Evolutionary conservation across 2,329 filamentous ascomycete genomes (phyloP).

Genomic region (Reticulascus tulasneorum): DNA sequence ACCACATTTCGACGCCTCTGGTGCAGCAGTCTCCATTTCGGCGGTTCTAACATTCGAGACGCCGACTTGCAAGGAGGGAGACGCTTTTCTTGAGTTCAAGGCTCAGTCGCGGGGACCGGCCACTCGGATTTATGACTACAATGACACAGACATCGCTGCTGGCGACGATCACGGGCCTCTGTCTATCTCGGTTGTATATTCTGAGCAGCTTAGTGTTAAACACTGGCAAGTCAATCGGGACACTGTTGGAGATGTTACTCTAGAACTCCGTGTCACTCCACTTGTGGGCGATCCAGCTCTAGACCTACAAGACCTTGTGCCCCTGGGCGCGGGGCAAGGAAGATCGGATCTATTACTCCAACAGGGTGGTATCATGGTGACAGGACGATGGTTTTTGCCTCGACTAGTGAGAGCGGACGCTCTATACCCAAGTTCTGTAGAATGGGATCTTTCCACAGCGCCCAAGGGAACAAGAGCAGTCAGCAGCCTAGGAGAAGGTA

Average conservation of each 20-base stretch:
- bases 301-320: too few species aligned
- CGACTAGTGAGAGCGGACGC: conserved; percentile 6
- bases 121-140: too few species aligned
- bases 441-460: conserved; percentile 11
- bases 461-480: conserved; percentile 12
- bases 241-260: conserved; percentile 9
- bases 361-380: conserved; percentile 7
- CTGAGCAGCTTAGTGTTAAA: too few species aligned
- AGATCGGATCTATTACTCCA: conserved; percentile 11
- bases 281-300: conserved; percentile 7
- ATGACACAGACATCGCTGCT: conserved; percentile 7
- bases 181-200: too few species aligned
- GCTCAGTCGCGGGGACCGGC: too few species aligned
- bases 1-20: too few species aligned
- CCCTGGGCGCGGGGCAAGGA: conserved; percentile 12
- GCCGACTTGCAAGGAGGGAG: too few species aligned
- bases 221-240: conserved; percentile 12
- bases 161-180: conserved; percentile 8
- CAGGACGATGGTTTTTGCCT: conserved; percentile 12
- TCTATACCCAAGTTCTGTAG: conserved; percentile 7
- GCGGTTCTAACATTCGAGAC: too few species aligned
- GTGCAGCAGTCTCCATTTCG: too few species aligned
- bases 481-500: conserved; percentile 14
- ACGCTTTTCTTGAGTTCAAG: too few species aligned
- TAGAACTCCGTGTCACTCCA: conserved; percentile 12